These are phyloP conservation scores for Cavenderia fasciculata DNA, from an alignment of 78 protist species.

Conservation along the genomic window DNA sequence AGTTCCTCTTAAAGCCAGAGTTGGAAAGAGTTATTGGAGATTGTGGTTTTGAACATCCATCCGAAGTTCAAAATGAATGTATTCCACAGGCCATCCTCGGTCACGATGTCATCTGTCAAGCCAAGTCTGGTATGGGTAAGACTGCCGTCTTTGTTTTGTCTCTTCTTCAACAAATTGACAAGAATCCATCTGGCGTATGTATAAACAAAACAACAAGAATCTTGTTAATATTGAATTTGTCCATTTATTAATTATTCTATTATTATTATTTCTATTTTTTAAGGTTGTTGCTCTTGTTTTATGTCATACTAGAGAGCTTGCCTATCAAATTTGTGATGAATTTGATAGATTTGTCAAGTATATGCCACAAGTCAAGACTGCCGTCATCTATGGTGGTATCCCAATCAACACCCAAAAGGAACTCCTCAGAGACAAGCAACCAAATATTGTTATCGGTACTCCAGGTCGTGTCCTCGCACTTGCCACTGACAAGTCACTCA, in stretches of 20 bases:
- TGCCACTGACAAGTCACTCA: conserved; percentile 54
- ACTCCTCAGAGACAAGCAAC: conserved; percentile 79
- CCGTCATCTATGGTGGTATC: conserved; percentile 97
- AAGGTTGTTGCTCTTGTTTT: conserved; percentile 88
- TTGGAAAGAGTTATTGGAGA: conserved; percentile 95
- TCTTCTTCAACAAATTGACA: conserved; percentile 92
- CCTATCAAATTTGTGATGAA: conserved; percentile 97
- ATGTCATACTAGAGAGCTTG: conserved; percentile 99
- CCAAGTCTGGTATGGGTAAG: conserved; percentile 99
- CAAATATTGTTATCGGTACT: conserved; percentile 98
- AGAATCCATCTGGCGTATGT: conserved; percentile 50
- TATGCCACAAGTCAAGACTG: conserved; percentile 86
- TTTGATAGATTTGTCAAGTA: conserved; percentile 95
- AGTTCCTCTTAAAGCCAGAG: conserved; percentile 98
- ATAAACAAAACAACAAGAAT: background rate
- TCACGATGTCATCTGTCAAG: conserved; percentile 97
- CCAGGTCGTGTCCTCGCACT: conserved; percentile 97
- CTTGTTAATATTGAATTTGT: too few relatives aligned
- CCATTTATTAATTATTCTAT: background rate
- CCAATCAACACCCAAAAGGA: conserved; percentile 74
- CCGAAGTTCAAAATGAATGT: conserved; percentile 98
- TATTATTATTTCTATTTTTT: conserved; percentile 11
- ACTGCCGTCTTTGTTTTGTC: conserved; percentile 99
- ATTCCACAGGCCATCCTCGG: conserved; percentile 99
- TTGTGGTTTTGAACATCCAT: conserved; percentile 99